A percentile compares a stretch with the other conserved stretches of the same genome.
Conservation (phyloP, 2,329 filamentous ascomycete species). For the Calycina herbarum region DNA sequence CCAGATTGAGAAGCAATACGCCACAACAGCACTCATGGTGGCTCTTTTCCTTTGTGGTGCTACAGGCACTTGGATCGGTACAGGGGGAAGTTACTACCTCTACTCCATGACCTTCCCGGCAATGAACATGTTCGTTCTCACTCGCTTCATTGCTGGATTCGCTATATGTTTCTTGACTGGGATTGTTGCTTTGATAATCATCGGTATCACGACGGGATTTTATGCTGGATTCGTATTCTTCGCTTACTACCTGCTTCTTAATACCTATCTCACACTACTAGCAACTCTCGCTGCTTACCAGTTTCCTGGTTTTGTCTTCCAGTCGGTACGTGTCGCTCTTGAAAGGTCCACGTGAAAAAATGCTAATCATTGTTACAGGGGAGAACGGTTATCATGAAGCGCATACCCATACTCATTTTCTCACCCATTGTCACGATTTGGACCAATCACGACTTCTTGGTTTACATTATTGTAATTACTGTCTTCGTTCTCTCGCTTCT, state of each 20-base stretch:
- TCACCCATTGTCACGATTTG: slow-evolving; percentile 58
- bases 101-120: slow-evolving; percentile 52
- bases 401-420: slow-evolving; percentile 55
- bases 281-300: slow-evolving; percentile 44
- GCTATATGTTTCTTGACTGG: slow-evolving; percentile 40
- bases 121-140: slow-evolving; percentile 45
- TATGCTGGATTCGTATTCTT: slow-evolving; percentile 56
- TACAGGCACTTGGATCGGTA: slow-evolving; percentile 63
- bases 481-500: slow-evolving; percentile 52
- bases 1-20: slow-evolving; percentile 51
- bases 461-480: slow-evolving; percentile 57
- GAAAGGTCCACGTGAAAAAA: slow-evolving; percentile 43
- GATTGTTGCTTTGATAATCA: slow-evolving; percentile 49
- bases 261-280: slow-evolving; percentile 58
- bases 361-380: slow-evolving; percentile 29
- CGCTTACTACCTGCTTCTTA: slow-evolving; percentile 57
- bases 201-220: slow-evolving; percentile 46
- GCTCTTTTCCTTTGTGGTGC: slow-evolving; percentile 59
- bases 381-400: slow-evolving; percentile 53
- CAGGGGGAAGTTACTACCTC: slow-evolving; percentile 62
- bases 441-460: slow-evolving; percentile 51
- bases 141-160: slow-evolving; percentile 50
- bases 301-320: slow-evolving; percentile 28
- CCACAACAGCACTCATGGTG: slow-evolving; percentile 55
- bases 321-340: slow-evolving; percentile 36